A percentile compares a stretch with the other conserved stretches of the same genome.
These are phyloP conservation scores for Primulina huaijiensis DNA, from an alignment of 257 asterid species.

Conservation along the genomic window DNA sequence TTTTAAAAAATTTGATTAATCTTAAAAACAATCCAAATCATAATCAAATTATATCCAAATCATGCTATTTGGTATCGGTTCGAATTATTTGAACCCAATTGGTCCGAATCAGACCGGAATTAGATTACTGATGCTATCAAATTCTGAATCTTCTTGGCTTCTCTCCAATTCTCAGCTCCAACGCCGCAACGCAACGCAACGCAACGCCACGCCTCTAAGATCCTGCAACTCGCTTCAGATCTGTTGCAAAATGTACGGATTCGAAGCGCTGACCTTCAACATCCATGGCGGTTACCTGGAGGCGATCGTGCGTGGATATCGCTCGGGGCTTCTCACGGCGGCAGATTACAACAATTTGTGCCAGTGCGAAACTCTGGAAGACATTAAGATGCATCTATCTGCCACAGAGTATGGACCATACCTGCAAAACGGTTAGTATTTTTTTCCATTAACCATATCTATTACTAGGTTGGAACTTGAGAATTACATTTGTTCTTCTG, in stretches of 20 bases:
- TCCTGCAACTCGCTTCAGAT: constrained; percentile 48
- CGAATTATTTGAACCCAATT: neutral
- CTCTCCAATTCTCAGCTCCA: neutral
- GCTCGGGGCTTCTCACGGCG: constrained; percentile 90
- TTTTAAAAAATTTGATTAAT: too few species aligned
- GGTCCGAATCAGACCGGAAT: neutral
- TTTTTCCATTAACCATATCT: neutral
- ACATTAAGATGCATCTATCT: constrained; percentile 90
- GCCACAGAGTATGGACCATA: constrained; percentile 93
- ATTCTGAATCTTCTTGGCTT: neutral
- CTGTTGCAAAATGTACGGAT: constrained; percentile 81
- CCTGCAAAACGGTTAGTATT: constrained; percentile 74
- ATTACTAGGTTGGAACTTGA: constrained; percentile 2
- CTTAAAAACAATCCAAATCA: too few species aligned
- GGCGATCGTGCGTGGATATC: constrained; percentile 84
- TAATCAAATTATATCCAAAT: too few species aligned
- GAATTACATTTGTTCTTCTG: neutral
- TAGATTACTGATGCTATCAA: neutral
- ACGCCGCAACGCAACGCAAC: neutral
- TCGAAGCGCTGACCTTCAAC: constrained; percentile 92
- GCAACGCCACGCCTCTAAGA: neutral
- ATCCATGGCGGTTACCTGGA: constrained; percentile 87
- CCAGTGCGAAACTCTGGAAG: constrained; percentile 88
- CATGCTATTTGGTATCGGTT: neutral
- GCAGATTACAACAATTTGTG: constrained; percentile 89